phyloP scores from a whole-genome alignment of 441 rosid species.

The Macaranga tanarius region DNA sequence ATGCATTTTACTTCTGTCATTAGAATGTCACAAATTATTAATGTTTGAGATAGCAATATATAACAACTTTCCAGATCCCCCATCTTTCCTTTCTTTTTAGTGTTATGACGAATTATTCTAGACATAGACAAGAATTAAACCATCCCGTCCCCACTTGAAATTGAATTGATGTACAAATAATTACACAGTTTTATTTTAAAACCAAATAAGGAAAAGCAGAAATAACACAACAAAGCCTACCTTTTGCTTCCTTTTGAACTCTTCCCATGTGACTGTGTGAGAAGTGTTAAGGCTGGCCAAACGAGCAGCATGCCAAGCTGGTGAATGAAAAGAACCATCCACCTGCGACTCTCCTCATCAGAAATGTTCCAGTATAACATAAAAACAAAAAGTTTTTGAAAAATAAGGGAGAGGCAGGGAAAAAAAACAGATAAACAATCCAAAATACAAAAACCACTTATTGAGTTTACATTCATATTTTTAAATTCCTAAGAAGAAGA shows the following conservation, averaged over 20 bases:
- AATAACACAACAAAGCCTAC: constrained; percentile 33
- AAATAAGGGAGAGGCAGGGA: constrained; percentile 7
- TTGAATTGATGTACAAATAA: neutral
- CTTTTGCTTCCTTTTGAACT: constrained; percentile 86
- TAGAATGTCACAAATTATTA: neutral
- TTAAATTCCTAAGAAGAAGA: neutral
- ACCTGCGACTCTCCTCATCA: constrained; percentile 99
- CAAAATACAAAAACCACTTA: constrained; percentile 7
- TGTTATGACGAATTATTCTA: neutral
- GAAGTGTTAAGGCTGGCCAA: constrained; percentile 96
- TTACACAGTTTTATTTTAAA: neutral
- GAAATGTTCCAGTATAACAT: constrained; percentile 46
- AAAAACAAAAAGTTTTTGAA: neutral
- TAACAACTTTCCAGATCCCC: neutral
- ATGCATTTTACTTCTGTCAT: neutral
- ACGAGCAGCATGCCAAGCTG: constrained; percentile 99
- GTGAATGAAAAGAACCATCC: constrained; percentile 99
- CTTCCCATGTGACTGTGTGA: constrained; percentile 94
- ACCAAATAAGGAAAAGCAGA: neutral
- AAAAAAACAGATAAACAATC: constrained; percentile 8
- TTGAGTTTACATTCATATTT: neutral
- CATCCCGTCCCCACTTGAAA: neutral
- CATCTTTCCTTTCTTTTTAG: neutral
- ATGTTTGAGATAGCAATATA: neutral
- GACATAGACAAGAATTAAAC: neutral